Conservation (phyloP, 2,329 filamentous ascomycete genomes). For the Chrysoporthe austroafricana region DNA sequence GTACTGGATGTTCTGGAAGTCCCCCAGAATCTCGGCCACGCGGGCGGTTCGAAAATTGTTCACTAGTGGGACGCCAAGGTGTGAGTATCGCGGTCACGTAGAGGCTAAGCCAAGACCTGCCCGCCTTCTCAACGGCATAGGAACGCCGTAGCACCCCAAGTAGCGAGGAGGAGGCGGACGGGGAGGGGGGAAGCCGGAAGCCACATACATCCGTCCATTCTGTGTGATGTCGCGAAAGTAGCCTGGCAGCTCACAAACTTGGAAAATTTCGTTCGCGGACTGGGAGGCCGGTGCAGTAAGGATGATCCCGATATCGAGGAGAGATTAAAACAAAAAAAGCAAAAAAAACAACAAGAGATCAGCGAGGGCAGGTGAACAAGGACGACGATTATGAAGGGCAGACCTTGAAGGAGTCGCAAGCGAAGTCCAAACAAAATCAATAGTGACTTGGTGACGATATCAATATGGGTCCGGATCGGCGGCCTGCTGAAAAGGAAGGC, state of each 20-base stretch:
- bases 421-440: constrained; percentile 23
- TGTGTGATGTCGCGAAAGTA: not conserved
- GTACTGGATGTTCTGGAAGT: constrained; percentile 66
- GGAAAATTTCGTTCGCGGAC: not conserved
- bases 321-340: not conserved
- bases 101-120: not conserved
- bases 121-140: constrained; percentile 1
- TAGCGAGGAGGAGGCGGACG: not conserved
- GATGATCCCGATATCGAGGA: not conserved
- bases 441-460: constrained; percentile 23
- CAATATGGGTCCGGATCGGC: constrained; percentile 26
- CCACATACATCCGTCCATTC: constrained; percentile 31
- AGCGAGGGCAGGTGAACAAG: not conserved
- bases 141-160: not conserved
- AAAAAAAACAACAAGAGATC: constrained; percentile 1
- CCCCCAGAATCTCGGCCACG: constrained; percentile 64
- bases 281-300: not conserved
- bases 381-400: constrained; percentile 16
- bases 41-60: constrained; percentile 63
- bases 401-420: constrained; percentile 5
- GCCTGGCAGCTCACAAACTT: not conserved
- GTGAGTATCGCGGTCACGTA: not conserved
- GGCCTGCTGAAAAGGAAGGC: constrained; percentile 28
- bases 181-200: not conserved
- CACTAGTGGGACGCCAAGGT: constrained; percentile 44